Percentiles rank a stretch among this genome's conserved stretches.
Conservation (phyloP, 2,329 filamentous ascomycete genomes). For the Alternaria solani region DNA sequence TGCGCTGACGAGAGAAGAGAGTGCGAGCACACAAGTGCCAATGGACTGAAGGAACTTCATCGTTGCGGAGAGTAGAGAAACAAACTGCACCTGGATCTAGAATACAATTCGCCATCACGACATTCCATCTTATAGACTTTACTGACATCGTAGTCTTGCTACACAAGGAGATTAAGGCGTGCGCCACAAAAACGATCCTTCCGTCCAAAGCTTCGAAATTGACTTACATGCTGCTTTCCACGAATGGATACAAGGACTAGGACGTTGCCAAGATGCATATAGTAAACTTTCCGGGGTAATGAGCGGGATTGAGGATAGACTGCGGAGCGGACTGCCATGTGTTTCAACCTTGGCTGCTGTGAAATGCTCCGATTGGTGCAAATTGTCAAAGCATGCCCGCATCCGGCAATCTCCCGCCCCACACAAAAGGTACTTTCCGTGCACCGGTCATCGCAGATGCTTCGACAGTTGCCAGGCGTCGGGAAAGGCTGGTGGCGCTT, state of each 20-base stretch:
- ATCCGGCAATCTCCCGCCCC: slow-evolving; percentile 10
- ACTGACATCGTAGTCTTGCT: background rate
- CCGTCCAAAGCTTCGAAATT: background rate
- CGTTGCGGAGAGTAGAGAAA: background rate
- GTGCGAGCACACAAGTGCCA: slow-evolving; percentile 20
- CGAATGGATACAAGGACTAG: background rate
- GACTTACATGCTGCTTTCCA: background rate
- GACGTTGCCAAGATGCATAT: background rate
- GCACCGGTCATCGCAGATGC: background rate
- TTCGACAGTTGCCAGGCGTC: background rate
- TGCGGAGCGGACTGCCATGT: background rate
- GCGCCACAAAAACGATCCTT: background rate
- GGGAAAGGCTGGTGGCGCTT: background rate
- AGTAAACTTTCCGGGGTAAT: background rate
- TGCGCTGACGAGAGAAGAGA: slow-evolving; percentile 37
- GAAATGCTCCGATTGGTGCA: slow-evolving; percentile 22
- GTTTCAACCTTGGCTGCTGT: slow-evolving; percentile 1
- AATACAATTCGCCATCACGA: background rate
- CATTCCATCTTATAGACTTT: background rate
- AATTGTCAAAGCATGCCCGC: slow-evolving; percentile 3
- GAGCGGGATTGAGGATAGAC: background rate
- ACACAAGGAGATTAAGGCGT: background rate
- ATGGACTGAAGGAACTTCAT: slow-evolving; percentile 30
- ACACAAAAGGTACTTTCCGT: background rate
- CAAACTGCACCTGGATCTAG: background rate